Evolutionary conservation across 2,329 filamentous ascomycete genomes (phyloP), one percentile per base, ranked within the genome.

Genomic region (Hypoxylon rubiginosum): DNA sequence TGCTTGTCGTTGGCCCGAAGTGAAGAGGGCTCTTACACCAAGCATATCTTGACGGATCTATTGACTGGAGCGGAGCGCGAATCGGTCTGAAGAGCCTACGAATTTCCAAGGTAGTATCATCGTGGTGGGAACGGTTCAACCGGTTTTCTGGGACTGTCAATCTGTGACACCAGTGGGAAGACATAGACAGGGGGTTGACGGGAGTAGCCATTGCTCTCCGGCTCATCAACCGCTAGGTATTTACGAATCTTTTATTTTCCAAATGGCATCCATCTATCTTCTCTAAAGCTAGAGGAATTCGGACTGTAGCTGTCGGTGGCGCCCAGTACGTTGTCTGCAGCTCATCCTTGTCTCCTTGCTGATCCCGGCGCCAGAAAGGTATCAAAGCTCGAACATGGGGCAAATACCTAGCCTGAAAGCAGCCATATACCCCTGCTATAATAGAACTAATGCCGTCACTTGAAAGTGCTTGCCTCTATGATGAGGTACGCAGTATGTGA

Each of bases 341-440:
- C 66, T 48, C 52, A 75, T 67, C 74, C 75, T 68, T 76, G 73
- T 68, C 64, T 68, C 72, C 71, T 71, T 70, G 67, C 36, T 65
- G 71, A 74, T 75, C 73, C 73, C 74, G 73, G 70, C 62, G 60
- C 54, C 64, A 74, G 64, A 71, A 68, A 50, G 58, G 67, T 61
- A 71, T 73, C 68, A 71, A 69, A 68, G 70, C 68, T 68, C 58
- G 39, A 64, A 63, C 67, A 71, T 73, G 69, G 66, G 70, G 66
- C 58, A n/a, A 68, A 70, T 67, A 19, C 17, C 39, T 43, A 67
- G 64, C 62, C 65, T 65, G 65, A 60, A 62, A 66, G 19, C 57
- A 65, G 67, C 68, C 63, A 66, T 49, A 64, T 53, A 64, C 48
- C 68, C 72, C 58, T 69, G 64, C 61, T 64, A 19, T 24, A 56